Percentiles rank a stretch among this genome's conserved stretches.
phyloP scores from a whole-genome alignment of 768 basidiomycete genomes.

The Boletus edulis region DNA sequence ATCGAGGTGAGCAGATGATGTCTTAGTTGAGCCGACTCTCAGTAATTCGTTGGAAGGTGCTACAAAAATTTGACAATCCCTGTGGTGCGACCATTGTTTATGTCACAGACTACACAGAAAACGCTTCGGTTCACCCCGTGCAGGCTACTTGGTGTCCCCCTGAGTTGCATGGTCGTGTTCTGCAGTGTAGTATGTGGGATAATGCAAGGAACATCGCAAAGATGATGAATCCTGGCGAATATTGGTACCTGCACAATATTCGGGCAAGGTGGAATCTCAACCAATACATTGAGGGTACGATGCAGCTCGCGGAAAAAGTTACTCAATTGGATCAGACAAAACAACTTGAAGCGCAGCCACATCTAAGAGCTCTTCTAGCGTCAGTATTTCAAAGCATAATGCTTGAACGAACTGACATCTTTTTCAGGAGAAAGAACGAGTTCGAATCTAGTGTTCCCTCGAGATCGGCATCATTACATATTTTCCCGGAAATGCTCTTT shows the following conservation, averaged over 20 bases:
- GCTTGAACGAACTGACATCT: constrained; percentile 4
- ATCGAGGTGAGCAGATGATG: constrained; percentile 46
- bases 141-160: constrained; percentile 47
- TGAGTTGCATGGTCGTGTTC: constrained; percentile 40
- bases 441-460: constrained; percentile 26
- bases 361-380: constrained; percentile 52
- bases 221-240: constrained; percentile 47
- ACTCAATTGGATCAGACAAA: constrained; percentile 41
- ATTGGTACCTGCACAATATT: constrained; percentile 53
- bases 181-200: constrained; percentile 65
- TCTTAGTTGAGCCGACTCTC: not conserved
- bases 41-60: constrained; percentile 38
- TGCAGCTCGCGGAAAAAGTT: constrained; percentile 45
- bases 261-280: constrained; percentile 39
- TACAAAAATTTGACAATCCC: constrained; percentile 42
- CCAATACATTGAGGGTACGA: constrained; percentile 52
- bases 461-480: constrained; percentile 22
- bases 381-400: constrained; percentile 28
- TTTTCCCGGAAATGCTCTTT: constrained; percentile 46
- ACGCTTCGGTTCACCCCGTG: constrained; percentile 31
- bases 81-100: constrained; percentile 45
- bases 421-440: constrained; percentile 48
- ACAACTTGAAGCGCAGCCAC: constrained; percentile 32
- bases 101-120: constrained; percentile 66
- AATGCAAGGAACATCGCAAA: constrained; percentile 39